phyloP scores from a whole-genome alignment of 441 rosid genomes.

The Aleurites moluccanus region DNA sequence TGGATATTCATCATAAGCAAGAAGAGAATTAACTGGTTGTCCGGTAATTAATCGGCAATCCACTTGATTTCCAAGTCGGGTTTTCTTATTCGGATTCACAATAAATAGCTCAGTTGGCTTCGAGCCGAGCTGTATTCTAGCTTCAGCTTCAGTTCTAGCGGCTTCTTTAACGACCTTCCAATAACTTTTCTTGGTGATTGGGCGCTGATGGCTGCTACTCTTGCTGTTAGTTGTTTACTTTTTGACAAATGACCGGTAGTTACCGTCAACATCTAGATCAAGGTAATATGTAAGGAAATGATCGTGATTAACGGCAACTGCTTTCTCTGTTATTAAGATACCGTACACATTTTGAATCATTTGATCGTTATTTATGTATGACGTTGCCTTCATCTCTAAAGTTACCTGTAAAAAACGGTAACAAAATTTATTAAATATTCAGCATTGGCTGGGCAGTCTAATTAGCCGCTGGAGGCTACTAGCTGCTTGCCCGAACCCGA shows the following conservation, averaged over 20 bases:
- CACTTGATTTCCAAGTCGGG: conserved; percentile 59
- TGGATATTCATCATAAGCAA: conserved; percentile 63
- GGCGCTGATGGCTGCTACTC: conserved; percentile 23
- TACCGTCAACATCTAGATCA: conserved; percentile 74
- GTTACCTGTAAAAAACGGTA: conserved; percentile 42
- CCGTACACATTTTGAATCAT: conserved; percentile 45
- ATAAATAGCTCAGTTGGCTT: conserved; percentile 54
- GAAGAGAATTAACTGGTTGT: conserved; percentile 48
- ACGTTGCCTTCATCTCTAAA: conserved; percentile 56
- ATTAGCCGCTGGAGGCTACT: conserved; percentile 47
- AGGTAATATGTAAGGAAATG: conserved; percentile 72
- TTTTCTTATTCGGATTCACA: conserved; percentile 57
- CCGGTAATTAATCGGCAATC: conserved; percentile 71
- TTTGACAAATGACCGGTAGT: conserved; percentile 58
- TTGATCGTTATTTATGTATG: conserved; percentile 44
- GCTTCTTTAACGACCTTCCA: conserved; percentile 66
- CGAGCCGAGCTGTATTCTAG: conserved; percentile 54
- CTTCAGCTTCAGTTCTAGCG: conserved; percentile 63
- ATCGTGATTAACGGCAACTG: conserved; percentile 73
- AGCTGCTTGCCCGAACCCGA: conserved; percentile 69
- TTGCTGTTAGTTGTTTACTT: conserved; percentile 41
- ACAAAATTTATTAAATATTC: conserved; percentile 25
- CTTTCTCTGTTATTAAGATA: conserved; percentile 57
- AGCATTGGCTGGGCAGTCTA: conserved; percentile 68
- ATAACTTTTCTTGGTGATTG: conserved; percentile 58